These are phyloP conservation scores for Coemansia sp. DNA, from an alignment of 192 early-diverging fungal genomes.

Conservation along the genomic window DNA sequence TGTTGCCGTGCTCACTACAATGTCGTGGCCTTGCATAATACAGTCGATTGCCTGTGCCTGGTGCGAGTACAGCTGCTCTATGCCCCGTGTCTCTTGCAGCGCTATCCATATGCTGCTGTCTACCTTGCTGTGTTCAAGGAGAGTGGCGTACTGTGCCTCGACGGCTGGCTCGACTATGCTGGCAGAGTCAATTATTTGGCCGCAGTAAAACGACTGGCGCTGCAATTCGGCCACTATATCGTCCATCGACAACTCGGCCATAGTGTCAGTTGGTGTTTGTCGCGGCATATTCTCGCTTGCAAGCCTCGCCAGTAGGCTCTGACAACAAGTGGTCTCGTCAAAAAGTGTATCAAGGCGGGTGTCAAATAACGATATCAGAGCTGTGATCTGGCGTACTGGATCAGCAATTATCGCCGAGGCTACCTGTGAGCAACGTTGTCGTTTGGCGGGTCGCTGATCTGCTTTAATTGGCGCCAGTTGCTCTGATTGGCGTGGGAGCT, in stretches of 20 bases:
- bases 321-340: too few species aligned
- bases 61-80: slow-evolving; percentile 54
- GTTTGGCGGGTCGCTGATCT: neutral
- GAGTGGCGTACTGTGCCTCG: slow-evolving; percentile 2
- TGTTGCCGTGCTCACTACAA: slow-evolving; percentile 72
- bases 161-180: neutral
- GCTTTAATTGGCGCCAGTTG: neutral
- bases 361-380: slow-evolving; percentile 4
- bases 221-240: slow-evolving; percentile 3
- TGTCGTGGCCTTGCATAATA: slow-evolving; percentile 39
- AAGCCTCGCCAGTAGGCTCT: neutral
- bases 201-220: neutral
- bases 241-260: neutral
- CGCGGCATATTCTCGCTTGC: slow-evolving; percentile 1
- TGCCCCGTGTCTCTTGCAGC: slow-evolving; percentile 6
- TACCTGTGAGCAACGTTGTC: neutral
- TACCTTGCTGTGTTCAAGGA: neutral
- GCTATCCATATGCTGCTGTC: slow-evolving; percentile 6
- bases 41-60: slow-evolving; percentile 65
- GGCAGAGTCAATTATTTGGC: slow-evolving; percentile 1
- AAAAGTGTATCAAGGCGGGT: neutral
- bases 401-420: neutral
- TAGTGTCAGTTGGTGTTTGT: neutral
- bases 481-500: neutral
- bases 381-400: slow-evolving; percentile 6